These are phyloP conservation scores for Nicotiana knightiana DNA, from an alignment of 257 asterid species.

Conservation along the genomic window DNA sequence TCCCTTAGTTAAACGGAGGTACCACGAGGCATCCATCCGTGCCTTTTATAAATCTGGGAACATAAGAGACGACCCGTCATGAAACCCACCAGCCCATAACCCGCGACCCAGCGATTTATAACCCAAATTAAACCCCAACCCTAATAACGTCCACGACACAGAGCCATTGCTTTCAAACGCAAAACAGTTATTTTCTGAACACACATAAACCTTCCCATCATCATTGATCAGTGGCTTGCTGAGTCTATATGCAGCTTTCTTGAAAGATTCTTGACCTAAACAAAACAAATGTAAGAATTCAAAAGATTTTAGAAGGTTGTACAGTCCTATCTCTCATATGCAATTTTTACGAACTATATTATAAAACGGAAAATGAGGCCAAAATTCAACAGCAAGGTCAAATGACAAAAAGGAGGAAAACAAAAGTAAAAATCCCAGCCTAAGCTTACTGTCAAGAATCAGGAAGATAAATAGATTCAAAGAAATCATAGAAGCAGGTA, in stretches of 20 bases:
- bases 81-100: no score
- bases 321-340: background rate
- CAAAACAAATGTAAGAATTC: conserved; percentile 7
- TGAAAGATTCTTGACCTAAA: conserved; percentile 34
- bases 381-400: background rate
- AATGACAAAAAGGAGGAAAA: background rate
- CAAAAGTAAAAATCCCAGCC: background rate
- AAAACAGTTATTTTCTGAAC: conserved; percentile 51
- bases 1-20: no score
- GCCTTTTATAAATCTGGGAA: no score
- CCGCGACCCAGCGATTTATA: no score
- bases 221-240: conserved; percentile 68
- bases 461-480: background rate
- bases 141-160: conserved; percentile 51
- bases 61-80: no score
- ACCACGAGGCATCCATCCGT: no score
- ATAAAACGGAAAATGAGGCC: background rate
- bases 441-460: background rate
- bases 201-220: conserved; percentile 56
- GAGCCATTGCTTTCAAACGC: conserved; percentile 77
- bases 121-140: no score
- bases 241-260: conserved; percentile 29
- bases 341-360: background rate
- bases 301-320: background rate
- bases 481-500: background rate